Conservation (phyloP, 169 alveolate genomes). For the Plasmodium adleri region DNA sequence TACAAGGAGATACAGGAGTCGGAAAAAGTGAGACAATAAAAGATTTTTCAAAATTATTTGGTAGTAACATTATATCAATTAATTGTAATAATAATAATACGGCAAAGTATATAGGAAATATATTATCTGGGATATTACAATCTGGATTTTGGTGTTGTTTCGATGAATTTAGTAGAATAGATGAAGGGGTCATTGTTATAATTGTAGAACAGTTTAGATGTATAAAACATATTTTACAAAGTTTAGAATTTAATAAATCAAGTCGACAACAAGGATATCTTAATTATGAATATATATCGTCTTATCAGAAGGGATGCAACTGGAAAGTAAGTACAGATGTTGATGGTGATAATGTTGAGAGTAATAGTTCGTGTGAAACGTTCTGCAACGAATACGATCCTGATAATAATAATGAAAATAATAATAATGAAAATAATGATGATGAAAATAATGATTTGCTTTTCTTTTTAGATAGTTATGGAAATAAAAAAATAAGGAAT, state of each 20-base stretch:
- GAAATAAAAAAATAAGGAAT: not conserved
- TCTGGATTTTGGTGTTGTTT: constrained; percentile 98
- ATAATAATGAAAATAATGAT: not conserved
- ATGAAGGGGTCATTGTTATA: constrained; percentile 96
- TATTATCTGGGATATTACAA: constrained; percentile 95
- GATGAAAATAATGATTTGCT: not conserved
- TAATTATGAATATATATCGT: constrained; percentile 52
- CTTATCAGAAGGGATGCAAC: constrained; percentile 19
- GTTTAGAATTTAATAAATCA: constrained; percentile 28
- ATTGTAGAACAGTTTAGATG: constrained; percentile 96
- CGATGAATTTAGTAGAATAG: constrained; percentile 98
- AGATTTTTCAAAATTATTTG: constrained; percentile 96
- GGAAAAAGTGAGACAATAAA: constrained; percentile 98
- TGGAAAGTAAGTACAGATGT: constrained; percentile 11
- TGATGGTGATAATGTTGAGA: not conserved
- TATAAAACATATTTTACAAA: constrained; percentile 89
- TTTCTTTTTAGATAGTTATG: no score
- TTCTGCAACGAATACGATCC: not conserved
- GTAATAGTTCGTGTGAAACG: constrained; percentile 10
- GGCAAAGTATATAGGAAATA: constrained; percentile 94
- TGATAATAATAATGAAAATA: not conserved
- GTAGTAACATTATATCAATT: constrained; percentile 95
- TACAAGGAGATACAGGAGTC: constrained; percentile 99
- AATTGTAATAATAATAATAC: constrained; percentile 97
- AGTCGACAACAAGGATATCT: constrained; percentile 7